Conservation (phyloP, 495 filamentous ascomycete species). For the Neurospora hispaniola region DNA sequence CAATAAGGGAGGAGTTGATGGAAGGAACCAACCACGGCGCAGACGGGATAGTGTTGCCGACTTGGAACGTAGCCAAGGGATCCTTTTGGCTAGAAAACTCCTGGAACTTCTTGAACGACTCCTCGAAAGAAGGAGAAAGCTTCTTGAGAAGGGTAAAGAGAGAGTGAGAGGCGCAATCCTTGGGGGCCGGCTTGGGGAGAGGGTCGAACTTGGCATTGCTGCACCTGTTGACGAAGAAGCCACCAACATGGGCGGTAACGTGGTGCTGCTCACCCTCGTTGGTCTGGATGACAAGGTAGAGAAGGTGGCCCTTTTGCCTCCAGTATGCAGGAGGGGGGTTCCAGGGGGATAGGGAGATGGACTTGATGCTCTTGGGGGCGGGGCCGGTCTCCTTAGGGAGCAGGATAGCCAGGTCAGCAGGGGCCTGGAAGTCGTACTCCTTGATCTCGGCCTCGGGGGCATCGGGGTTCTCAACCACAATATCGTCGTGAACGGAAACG, state of each 20-base stretch:
- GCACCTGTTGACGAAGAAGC: conserved; percentile 94
- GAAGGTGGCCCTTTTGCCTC: conserved; percentile 80
- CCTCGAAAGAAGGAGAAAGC: conserved; percentile 72
- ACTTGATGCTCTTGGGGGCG: conserved; percentile 79
- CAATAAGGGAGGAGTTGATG: conserved; percentile 46
- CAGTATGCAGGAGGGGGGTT: conserved; percentile 90
- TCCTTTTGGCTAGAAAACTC: conserved; percentile 75
- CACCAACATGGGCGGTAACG: conserved; percentile 84
- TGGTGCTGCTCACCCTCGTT: conserved; percentile 89
- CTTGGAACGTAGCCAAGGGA: conserved; percentile 83
- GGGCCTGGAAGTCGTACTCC: conserved; percentile 65
- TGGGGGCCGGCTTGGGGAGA: conserved; percentile 58
- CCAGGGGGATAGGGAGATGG: conserved; percentile 82
- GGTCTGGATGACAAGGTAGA: conserved; percentile 81
- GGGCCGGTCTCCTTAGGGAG: conserved; percentile 53
- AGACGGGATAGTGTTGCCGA: conserved; percentile 84
- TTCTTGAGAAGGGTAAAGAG: conserved; percentile 67
- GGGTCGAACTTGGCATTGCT: conserved; percentile 90
- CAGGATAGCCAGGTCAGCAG: conserved; percentile 56
- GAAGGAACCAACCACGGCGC: conserved; percentile 84
- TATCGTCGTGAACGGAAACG: conserved; percentile 71
- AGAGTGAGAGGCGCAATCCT: conserved; percentile 68
- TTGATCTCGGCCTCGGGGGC: conserved; percentile 37
- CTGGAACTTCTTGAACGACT: conserved; percentile 62
- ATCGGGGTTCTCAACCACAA: conserved; percentile 33